These are phyloP conservation scores for Albugo laibachii DNA, from an alignment of 352 stramenopile species.

Conservation along the genomic window DNA sequence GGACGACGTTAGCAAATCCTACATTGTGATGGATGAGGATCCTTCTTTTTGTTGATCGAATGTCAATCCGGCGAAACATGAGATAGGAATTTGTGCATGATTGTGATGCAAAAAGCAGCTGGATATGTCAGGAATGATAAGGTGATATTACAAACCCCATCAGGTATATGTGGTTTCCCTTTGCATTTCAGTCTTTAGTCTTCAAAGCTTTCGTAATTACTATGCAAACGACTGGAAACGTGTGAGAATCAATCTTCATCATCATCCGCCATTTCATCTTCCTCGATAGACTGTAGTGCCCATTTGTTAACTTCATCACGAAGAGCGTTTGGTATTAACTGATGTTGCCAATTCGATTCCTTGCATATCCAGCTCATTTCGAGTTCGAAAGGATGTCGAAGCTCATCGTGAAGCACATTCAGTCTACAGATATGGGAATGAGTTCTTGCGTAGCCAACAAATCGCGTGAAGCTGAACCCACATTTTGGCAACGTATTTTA, in stretches of 20 bases:
- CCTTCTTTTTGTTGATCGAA: too few species aligned
- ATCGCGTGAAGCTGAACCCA: conserved; percentile 25
- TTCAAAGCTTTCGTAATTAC: background rate
- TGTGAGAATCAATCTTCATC: conserved; percentile 50
- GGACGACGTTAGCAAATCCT: too few species aligned
- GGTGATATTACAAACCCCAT: too few species aligned
- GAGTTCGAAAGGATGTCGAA: conserved; percentile 96
- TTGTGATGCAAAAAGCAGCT: too few species aligned
- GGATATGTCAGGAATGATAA: too few species aligned
- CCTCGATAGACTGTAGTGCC: conserved; percentile 70
- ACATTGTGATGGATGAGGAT: too few species aligned
- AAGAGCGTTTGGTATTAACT: conserved; percentile 81
- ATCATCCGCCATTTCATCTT: conserved; percentile 76
- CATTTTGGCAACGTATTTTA: conserved; percentile 98
- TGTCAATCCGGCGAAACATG: too few species aligned
- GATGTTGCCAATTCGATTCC: conserved; percentile 89
- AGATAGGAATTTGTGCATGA: too few species aligned
- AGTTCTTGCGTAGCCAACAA: conserved; percentile 1
- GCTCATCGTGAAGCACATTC: conserved; percentile 90
- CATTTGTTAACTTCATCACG: conserved; percentile 71
- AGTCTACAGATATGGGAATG: conserved; percentile 35
- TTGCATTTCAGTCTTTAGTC: too few species aligned
- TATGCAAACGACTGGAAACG: background rate
- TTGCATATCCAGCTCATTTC: conserved; percentile 96
- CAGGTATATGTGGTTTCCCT: too few species aligned